Evolutionary conservation across 352 stramenopile genomes (phyloP).

Genomic region (Pelagophyceae sp.): DNA sequence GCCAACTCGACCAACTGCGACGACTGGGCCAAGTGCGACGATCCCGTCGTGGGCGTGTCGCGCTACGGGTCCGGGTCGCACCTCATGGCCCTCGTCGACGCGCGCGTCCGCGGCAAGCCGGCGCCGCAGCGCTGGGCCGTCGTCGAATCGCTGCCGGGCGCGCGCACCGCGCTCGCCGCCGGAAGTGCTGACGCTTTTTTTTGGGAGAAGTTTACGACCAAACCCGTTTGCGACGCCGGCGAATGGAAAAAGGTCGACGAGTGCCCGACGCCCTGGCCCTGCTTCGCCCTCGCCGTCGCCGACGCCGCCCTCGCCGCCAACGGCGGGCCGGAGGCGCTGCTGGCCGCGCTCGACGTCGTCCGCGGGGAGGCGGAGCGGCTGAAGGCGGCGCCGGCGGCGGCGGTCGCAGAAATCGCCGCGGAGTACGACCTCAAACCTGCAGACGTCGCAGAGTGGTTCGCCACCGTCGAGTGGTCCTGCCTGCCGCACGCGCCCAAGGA

Average conservation of each 20-base stretch:
- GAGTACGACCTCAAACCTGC: not conserved
- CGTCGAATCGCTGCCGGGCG: conserved; percentile 9
- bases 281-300: conserved; percentile 22
- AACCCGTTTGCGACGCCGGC: conserved; percentile 26
- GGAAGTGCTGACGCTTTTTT: conserved; percentile 19
- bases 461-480: not conserved
- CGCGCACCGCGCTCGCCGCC: conserved; percentile 11
- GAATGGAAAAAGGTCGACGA: conserved; percentile 29
- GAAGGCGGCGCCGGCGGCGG: not conserved
- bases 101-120: conserved; percentile 21
- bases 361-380: not conserved
- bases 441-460: not conserved
- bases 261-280: conserved; percentile 35
- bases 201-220: conserved; percentile 36
- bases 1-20: not conserved
- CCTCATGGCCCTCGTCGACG: conserved; percentile 34
- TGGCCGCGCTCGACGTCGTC: not conserved
- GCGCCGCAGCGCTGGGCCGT: conserved; percentile 28
- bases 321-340: not conserved
- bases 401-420: not conserved
- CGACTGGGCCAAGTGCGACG: not conserved
- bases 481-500: not conserved
- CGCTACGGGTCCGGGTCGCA: conserved; percentile 31
- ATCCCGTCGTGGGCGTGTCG: conserved; percentile 18
- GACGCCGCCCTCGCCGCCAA: not conserved